Evolutionary conservation across 2,329 filamentous ascomycete species (phyloP), one percentile per base, ranked within the genome.

Genomic region (Hortaea werneckii): DNA sequence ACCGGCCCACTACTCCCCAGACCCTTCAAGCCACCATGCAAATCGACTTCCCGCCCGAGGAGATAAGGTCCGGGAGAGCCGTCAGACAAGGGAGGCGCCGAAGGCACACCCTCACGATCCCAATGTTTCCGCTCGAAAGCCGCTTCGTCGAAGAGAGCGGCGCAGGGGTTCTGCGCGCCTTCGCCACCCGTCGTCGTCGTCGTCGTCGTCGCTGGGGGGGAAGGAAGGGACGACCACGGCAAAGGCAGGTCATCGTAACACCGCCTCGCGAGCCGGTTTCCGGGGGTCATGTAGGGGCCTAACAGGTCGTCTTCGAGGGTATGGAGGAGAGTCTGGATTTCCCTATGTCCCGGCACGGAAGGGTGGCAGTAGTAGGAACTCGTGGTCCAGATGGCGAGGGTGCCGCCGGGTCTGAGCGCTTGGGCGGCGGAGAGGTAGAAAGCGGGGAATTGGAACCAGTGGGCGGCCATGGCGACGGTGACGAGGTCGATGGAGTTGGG

Each of bases 381-480:
- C 3, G 57, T 60, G 0, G 62, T 62, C 74, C 74, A 79, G 1
- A 80, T 45, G 0, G 74, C 75, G 0, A 79, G 70, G 3, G 67
- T 77, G 20, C 76, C 77, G n/a, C 71, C 71, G 0, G 74, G 72
- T 49, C 67, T 70, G 5, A 80, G 60, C 1, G 73, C 59, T 9
- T 61, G 60, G 0, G 69, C 70, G 0, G 74, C 76, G 0, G 62
- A 59, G 2, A 50, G 41, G 68, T 73, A 79, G 61, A 79, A 79
- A 0, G 45, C 44, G 0, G 63, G 51, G 67, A 78, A 69, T 51
- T 79, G 67, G 60, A 80, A 78, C 77, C 77, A 80, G 57, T 80
- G 77, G 0, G 62, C 54, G 0, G 55, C 54, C 28, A 53, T 54
- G 5, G 51, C 57, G 0, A 53, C 53, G 4, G 54, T 58, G 5